These are phyloP conservation scores for Orbilia quercus DNA, from an alignment of 2,329 filamentous ascomycete genomes.

Conservation along the genomic window DNA sequence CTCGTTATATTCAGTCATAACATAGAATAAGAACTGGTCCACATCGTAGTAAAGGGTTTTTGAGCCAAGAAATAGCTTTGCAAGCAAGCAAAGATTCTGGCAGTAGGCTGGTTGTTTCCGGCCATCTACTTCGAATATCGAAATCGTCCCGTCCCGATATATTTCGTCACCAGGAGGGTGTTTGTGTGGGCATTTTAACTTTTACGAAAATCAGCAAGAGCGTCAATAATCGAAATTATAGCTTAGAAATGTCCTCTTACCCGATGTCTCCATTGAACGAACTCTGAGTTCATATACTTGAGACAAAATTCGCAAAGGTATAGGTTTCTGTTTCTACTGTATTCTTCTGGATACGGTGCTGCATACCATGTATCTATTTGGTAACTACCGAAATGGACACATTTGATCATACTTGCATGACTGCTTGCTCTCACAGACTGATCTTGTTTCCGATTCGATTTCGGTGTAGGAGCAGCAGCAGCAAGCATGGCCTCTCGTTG, in stretches of 20 bases:
- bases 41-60: conserved; percentile 99
- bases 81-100: conserved; percentile 93
- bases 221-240: neutral
- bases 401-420: conserved; percentile 85
- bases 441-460: conserved; percentile 39
- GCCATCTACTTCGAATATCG: conserved; percentile 97
- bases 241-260: conserved; percentile 63
- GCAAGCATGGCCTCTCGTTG: conserved; percentile 48
- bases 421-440: conserved; percentile 49
- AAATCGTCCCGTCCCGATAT: conserved; percentile 88
- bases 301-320: conserved; percentile 99
- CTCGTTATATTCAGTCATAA: conserved; percentile 93
- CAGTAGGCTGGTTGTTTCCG: conserved; percentile 98
- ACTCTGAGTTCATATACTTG: conserved; percentile 99
- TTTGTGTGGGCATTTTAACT: conserved; percentile 86
- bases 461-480: conserved; percentile 39
- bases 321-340: conserved; percentile 93
- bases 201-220: conserved; percentile 58
- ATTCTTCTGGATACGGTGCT: conserved; percentile 96
- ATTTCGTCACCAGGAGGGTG: conserved; percentile 98
- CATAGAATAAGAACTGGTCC: conserved; percentile 96
- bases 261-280: conserved; percentile 97
- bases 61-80: conserved; percentile 96
- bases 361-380: conserved; percentile 99
- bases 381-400: conserved; percentile 96